A percentile compares a stretch with the other conserved stretches of the same genome.
Conservation (phyloP, 2,329 filamentous ascomycete genomes). For the Diplodia corticola region DNA sequence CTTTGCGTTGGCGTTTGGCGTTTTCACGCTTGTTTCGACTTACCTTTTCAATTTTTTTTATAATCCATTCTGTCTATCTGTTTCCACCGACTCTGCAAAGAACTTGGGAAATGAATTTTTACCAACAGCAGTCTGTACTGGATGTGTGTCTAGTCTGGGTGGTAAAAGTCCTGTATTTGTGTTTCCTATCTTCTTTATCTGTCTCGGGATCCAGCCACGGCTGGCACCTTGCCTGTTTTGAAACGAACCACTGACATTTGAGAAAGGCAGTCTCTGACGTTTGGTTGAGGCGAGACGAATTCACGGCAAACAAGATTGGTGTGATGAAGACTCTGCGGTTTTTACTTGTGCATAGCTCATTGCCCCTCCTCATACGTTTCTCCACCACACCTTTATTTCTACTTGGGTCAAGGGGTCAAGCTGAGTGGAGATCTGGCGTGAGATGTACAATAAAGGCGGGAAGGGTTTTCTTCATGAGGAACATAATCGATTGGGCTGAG, state of each 20-base stretch:
- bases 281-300: neutral
- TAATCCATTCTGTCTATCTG: neutral
- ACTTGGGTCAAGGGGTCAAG: neutral
- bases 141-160: neutral
- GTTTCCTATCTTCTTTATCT: neutral
- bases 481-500: conserved; percentile 4
- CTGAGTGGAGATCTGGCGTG: neutral
- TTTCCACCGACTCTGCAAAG: neutral
- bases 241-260: neutral
- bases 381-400: neutral
- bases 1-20: conserved; percentile 4
- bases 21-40: neutral
- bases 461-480: conserved; percentile 14
- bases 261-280: neutral
- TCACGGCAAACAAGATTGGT: conserved; percentile 15
- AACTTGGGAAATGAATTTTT: neutral
- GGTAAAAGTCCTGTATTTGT: conserved; percentile 9
- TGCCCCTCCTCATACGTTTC: neutral
- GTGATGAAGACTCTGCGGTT: conserved; percentile 12
- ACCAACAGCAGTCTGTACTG: neutral
- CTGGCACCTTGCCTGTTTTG: neutral
- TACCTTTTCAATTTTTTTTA: neutral
- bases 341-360: conserved; percentile 10
- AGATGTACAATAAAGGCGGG: conserved; percentile 16
- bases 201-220: conserved; percentile 1